Conservation (phyloP, 306 rosid species). For the Prunus fruticosa region DNA sequence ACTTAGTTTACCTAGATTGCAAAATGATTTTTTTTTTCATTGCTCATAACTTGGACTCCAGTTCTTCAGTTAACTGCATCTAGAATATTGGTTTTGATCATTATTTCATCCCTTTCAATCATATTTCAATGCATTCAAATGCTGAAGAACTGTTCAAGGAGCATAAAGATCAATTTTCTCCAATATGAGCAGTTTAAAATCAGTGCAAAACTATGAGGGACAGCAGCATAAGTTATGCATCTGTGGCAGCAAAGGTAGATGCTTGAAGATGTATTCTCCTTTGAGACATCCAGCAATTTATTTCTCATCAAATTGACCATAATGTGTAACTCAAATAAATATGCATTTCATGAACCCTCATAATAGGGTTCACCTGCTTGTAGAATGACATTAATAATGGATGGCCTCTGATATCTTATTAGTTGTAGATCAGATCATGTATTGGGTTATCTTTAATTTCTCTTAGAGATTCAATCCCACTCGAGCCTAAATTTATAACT, state of each 20-base stretch:
- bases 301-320: no score
- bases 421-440: neutral
- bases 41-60: neutral
- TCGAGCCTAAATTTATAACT: no score
- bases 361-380: slow-evolving; percentile 18
- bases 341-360: slow-evolving; percentile 3
- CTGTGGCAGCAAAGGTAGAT: no score
- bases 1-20: no score
- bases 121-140: no score
- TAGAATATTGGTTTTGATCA: neutral
- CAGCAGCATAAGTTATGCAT: no score
- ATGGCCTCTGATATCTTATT: neutral
- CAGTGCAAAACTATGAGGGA: no score
- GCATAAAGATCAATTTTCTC: no score
- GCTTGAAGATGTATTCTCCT: no score
- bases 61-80: neutral
- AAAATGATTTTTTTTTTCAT: neutral
- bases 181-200: no score
- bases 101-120: neutral
- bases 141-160: no score
- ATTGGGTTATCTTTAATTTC: neutral
- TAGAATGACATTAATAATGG: neutral
- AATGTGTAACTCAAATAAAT: no score
- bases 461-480: neutral
- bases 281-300: neutral